phyloP scores from a whole-genome alignment of 495 filamentous ascomycete species.

The Aspergillus sparsus region DNA sequence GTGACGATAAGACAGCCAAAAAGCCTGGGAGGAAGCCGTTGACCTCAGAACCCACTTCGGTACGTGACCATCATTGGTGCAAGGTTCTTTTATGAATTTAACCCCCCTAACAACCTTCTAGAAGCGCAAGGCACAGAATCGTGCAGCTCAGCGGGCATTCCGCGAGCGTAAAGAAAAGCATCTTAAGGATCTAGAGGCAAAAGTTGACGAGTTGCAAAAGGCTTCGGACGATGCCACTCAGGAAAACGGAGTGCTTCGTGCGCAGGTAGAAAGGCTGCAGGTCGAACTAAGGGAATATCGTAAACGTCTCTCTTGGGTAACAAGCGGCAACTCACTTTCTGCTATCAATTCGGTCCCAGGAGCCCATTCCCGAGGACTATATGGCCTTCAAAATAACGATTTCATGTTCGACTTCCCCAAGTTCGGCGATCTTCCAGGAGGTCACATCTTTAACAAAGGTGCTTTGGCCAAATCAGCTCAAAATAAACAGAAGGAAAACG shows the following conservation, averaged over 20 bases:
- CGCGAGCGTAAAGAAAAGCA: conserved; percentile 98
- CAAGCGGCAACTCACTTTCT: conserved; percentile 50
- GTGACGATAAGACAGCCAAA: conserved; percentile 76
- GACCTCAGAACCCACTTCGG: conserved; percentile 92
- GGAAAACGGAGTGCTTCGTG: conserved; percentile 81
- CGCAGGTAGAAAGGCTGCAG: conserved; percentile 84
- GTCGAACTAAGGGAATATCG: conserved; percentile 86
- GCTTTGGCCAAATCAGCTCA: conserved; percentile 36
- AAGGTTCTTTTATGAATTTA: background rate
- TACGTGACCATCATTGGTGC: conserved; percentile 48
- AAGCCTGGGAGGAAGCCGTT: conserved; percentile 96
- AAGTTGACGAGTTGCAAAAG: conserved; percentile 91
- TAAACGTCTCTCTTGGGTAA: conserved; percentile 71
- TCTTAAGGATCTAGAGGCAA: conserved; percentile 90
- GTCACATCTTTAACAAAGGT: conserved; percentile 57
- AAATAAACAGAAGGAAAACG: conserved; percentile 29
- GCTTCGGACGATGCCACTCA: conserved; percentile 77
- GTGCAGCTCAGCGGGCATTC: conserved; percentile 95
- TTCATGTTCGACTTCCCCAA: conserved; percentile 96
- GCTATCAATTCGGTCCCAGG: conserved; percentile 47
- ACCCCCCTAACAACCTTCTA: conserved; percentile 53
- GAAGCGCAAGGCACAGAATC: conserved; percentile 99
- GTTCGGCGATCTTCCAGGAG: conserved; percentile 76
- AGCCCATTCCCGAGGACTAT: conserved; percentile 38
- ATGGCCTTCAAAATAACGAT: conserved; percentile 68